A percentile compares a stretch with the other conserved stretches of the same genome.
phyloP scores from a whole-genome alignment of 2,329 filamentous ascomycete genomes.

The Hymenoscyphus occultus region DNA sequence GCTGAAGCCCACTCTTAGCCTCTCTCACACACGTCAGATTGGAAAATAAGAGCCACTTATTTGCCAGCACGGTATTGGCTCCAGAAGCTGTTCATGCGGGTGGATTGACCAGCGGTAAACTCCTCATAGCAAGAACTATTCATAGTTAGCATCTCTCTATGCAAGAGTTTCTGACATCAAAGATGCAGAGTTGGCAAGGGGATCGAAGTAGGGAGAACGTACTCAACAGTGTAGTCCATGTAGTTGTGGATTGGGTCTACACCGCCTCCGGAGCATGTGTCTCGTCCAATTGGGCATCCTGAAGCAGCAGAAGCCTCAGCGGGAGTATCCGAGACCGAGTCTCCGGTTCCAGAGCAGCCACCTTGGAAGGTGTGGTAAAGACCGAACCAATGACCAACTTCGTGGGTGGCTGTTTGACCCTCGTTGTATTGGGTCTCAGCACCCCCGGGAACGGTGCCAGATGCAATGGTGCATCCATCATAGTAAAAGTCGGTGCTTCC shows the following conservation, averaged over 20 bases:
- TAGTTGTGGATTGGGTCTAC: constrained; percentile 37
- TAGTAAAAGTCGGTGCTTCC: constrained; percentile 33
- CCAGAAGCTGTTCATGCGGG: constrained; percentile 20
- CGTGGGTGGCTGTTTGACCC: constrained; percentile 42
- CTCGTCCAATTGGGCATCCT: constrained; percentile 42
- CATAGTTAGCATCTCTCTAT: not conserved
- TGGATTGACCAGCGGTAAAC: constrained; percentile 36
- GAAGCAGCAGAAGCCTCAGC: constrained; percentile 35
- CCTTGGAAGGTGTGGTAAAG: constrained; percentile 48
- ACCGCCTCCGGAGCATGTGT: constrained; percentile 30
- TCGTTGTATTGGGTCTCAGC: constrained; percentile 37
- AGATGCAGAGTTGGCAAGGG: too few relatives aligned
- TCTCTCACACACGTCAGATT: not conserved
- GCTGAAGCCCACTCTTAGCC: not conserved
- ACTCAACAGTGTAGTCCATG: constrained; percentile 41
- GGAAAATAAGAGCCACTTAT: not conserved
- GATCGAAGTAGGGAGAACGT: not conserved
- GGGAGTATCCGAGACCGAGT: constrained; percentile 43
- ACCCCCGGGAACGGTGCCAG: constrained; percentile 40
- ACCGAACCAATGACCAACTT: constrained; percentile 49
- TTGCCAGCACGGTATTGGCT: constrained; percentile 16
- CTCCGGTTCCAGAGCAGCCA: constrained; percentile 39
- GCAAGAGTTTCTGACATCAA: not conserved
- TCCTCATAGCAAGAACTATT: constrained; percentile 41
- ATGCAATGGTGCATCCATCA: constrained; percentile 42